Base-by-base conservation (phyloP, 164 flowering plant genomes). In the Aristolochia contorta region DNA sequence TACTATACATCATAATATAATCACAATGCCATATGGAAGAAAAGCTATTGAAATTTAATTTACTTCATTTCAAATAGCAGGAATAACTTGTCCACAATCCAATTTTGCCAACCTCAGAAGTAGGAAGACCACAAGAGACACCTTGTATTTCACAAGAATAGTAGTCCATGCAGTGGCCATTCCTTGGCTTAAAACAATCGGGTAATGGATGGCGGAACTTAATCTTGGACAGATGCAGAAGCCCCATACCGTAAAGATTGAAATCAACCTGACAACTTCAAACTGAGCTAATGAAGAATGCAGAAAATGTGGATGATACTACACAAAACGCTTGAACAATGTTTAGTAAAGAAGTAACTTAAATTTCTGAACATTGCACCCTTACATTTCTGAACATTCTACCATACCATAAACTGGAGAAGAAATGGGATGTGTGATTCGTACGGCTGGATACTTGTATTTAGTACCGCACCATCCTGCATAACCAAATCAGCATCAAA, bases 211-310 rank as follows among this genome's bases (percentile, higher is more conserved):
- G 71, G 24, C 97, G 97, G 61, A 94, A 89, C 71, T 83, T 94
- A 70, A 91, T 68, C 77, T 78, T 87, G 20, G 88, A 81, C 57
- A 89, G 64, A 74, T 94, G 99, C 27, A 94, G 23, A 71, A 77
- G 85, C 33, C 99, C 96, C 99, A 94, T 94, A 32, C 99, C 99
- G 77, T 79, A 91, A 69, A 94, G 78, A 69, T 94, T 91, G 67
- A 85, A 79, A 73, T 94, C 97, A 57, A 91, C 78, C 97, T 93
- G 69, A 72, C 43, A 62, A 66, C 57, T 73, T 37, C 6, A 48
- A 43, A 47, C 32, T 16, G 60, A 47, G 7, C 0, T 53, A 23
- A 53, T 53, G 32, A 53, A 53, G 14, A 14, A 53, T 22, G 30
- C 7, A 12, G 18, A 18, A 10, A 53, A 53, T 1, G 30, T 13